These are phyloP conservation scores for Cupressus sempervirens DNA, from an alignment of 75 land plant genomes.

Conservation along the genomic window DNA sequence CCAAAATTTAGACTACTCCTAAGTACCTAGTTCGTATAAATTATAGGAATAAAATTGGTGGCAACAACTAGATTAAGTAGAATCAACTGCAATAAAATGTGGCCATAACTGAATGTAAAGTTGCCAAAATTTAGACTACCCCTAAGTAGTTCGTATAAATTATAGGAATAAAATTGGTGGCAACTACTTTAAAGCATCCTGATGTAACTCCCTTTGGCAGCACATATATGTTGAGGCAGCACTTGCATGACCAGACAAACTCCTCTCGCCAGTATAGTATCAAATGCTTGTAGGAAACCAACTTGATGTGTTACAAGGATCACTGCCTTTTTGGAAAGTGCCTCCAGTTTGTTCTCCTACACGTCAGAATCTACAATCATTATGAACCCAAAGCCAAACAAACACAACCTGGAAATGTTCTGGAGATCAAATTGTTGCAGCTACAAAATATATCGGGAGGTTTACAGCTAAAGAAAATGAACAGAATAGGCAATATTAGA, in stretches of 20 bases:
- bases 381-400: background rate
- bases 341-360: constrained; percentile 71
- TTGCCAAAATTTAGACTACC: background rate
- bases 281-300: constrained; percentile 71
- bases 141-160: background rate
- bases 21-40: background rate
- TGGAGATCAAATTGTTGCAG: background rate
- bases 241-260: background rate
- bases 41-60: background rate
- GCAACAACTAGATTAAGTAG: too few relatives aligned
- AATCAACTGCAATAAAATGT: constrained; percentile 50
- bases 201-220: background rate
- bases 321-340: constrained; percentile 62
- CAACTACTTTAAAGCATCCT: background rate
- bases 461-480: background rate
- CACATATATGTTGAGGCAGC: background rate
- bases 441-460: background rate
- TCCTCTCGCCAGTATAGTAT: constrained; percentile 62
- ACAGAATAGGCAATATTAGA: background rate
- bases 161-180: background rate
- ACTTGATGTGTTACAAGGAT: too few relatives aligned
- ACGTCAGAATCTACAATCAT: background rate
- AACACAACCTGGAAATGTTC: background rate
- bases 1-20: background rate
- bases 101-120: background rate